phyloP scores from a whole-genome alignment of 768 basidiomycete species.

The Russula ochroleuca region DNA sequence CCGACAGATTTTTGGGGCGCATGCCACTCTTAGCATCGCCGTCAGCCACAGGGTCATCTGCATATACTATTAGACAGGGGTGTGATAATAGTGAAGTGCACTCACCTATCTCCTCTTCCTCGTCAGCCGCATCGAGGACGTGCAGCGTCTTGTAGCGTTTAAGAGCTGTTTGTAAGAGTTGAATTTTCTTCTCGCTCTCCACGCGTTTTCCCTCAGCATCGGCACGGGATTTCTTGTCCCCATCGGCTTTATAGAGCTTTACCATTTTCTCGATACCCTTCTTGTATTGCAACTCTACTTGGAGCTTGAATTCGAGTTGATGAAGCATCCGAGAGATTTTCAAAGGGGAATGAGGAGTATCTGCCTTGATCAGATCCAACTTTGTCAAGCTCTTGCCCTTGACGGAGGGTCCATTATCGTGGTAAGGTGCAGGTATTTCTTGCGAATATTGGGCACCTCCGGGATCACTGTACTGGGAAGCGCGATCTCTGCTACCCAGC shows the following conservation, averaged over 20 bases:
- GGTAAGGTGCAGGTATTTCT: slow-evolving; percentile 34
- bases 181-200: slow-evolving; percentile 96
- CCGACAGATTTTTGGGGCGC: slow-evolving; percentile 90
- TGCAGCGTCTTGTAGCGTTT: slow-evolving; percentile 96
- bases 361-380: slow-evolving; percentile 93
- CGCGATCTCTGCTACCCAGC: slow-evolving; percentile 19
- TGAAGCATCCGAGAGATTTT: slow-evolving; percentile 98
- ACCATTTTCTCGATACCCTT: slow-evolving; percentile 99
- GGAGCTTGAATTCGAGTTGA: slow-evolving; percentile 98
- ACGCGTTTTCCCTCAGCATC: slow-evolving; percentile 93
- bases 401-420: slow-evolving; percentile 38
- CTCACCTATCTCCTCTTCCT: slow-evolving; percentile 73
- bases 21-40: slow-evolving; percentile 90
- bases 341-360: slow-evolving; percentile 91
- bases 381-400: slow-evolving; percentile 71
- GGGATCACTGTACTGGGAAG: slow-evolving; percentile 17
- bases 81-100: slow-evolving; percentile 16
- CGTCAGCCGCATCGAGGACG: slow-evolving; percentile 79
- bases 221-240: slow-evolving; percentile 90
- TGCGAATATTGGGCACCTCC: slow-evolving; percentile 30
- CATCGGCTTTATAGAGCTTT: slow-evolving; percentile 91
- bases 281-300: slow-evolving; percentile 98
- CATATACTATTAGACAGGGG: not conserved
- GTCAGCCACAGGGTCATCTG: slow-evolving; percentile 34
- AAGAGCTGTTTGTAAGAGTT: slow-evolving; percentile 84